Evolutionary conservation across 1,284 basidiomycete genomes (phyloP).

Genomic region (Marasmius fiardii): DNA sequence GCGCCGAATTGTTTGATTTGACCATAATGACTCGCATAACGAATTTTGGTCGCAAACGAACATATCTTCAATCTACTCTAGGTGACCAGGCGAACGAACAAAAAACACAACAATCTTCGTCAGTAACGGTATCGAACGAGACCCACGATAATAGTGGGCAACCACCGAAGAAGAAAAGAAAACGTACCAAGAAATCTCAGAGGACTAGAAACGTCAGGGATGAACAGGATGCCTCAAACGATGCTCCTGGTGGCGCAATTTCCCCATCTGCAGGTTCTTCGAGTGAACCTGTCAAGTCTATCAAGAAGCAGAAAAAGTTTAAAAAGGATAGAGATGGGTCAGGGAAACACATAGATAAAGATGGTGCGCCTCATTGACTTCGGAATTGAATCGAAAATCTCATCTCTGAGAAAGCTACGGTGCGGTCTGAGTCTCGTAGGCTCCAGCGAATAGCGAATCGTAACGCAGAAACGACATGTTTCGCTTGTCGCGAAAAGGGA

Average conservation of each 20-base stretch:
- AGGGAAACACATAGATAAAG: conserved; percentile 18
- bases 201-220: conserved; percentile 25
- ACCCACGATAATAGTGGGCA: conserved; percentile 14
- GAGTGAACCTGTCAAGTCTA: neutral
- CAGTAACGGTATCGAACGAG: conserved; percentile 12
- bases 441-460: conserved; percentile 65
- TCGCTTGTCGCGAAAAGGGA: conserved; percentile 83
- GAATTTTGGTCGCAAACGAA: conserved; percentile 67
- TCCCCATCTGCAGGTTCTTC: neutral
- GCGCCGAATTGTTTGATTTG: too few species aligned
- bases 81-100: conserved; percentile 4
- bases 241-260: conserved; percentile 4
- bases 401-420: conserved; percentile 12
- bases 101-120: conserved; percentile 23
- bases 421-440: conserved; percentile 60
- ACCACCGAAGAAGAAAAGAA: conserved; percentile 42
- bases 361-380: conserved; percentile 1
- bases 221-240: conserved; percentile 17
- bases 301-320: conserved; percentile 17
- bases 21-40: conserved; percentile 67
- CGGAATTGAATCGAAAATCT: conserved; percentile 11
- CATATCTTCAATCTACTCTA: conserved; percentile 57
- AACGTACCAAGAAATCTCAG: conserved; percentile 33
- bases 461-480: conserved; percentile 68
- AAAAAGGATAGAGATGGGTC: conserved; percentile 20